Conservation (phyloP, 2,329 filamentous ascomycete species). For the Aspergillus neoniger region DNA sequence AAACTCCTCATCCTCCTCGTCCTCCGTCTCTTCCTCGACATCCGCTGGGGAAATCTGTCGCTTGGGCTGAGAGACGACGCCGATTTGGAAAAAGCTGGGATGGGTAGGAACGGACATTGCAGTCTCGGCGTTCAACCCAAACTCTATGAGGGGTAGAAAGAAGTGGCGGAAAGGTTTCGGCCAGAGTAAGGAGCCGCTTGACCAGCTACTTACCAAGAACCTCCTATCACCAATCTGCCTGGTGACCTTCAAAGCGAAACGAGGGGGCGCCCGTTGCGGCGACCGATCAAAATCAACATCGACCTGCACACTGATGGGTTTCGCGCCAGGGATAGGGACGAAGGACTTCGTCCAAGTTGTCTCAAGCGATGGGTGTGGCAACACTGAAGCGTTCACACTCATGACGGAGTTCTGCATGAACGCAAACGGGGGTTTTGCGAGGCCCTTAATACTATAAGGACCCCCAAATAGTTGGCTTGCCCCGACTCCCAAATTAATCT, state of each 20-base stretch:
- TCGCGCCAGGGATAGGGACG: slow-evolving; percentile 33
- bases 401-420: slow-evolving; percentile 36
- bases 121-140: slow-evolving; percentile 27
- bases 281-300: slow-evolving; percentile 33
- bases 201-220: slow-evolving; percentile 37
- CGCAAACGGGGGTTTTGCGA: slow-evolving; percentile 32
- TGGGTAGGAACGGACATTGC: slow-evolving; percentile 22
- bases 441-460: slow-evolving; percentile 29
- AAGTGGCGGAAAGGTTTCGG: slow-evolving; percentile 29
- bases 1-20: slow-evolving; percentile 23
- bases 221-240: slow-evolving; percentile 36
- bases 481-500: slow-evolving; percentile 37
- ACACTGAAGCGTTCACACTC: slow-evolving; percentile 28
- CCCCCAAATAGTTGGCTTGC: slow-evolving; percentile 32
- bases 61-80: slow-evolving; percentile 33
- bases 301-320: slow-evolving; percentile 36
- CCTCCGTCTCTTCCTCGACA: slow-evolving; percentile 29
- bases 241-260: slow-evolving; percentile 33
- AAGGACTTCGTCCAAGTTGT: slow-evolving; percentile 34
- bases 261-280: slow-evolving; percentile 30
- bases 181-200: slow-evolving; percentile 41
- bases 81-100: slow-evolving; percentile 37
- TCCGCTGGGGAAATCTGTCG: slow-evolving; percentile 18
- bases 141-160: slow-evolving; percentile 24
- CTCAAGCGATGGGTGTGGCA: slow-evolving; percentile 35